Percentiles rank a stretch among this genome's conserved stretches.
These are phyloP conservation scores for Lepiota brunneoincarnata DNA, from an alignment of 768 basidiomycete species.

Conservation along the genomic window DNA sequence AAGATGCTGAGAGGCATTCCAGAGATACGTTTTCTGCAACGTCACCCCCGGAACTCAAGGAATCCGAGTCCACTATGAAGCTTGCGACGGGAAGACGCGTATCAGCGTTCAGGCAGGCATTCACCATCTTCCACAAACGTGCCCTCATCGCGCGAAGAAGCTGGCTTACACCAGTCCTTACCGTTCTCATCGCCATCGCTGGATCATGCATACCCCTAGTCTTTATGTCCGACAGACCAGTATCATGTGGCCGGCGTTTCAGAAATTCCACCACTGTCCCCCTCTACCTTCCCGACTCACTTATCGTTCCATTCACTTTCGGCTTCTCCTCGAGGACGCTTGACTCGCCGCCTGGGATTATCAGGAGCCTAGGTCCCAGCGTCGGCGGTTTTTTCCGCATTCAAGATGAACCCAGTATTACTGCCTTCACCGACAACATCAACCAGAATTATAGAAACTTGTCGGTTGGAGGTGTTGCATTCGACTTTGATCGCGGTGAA, in stretches of 20 bases:
- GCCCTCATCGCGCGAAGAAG: slow-evolving; percentile 58
- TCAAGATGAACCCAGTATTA: slow-evolving; percentile 48
- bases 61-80: slow-evolving; percentile 25
- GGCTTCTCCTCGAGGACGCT: slow-evolving; percentile 36
- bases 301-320: slow-evolving; percentile 29
- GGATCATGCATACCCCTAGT: slow-evolving; percentile 68
- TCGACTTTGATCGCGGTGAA: slow-evolving; percentile 46
- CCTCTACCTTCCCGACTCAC: slow-evolving; percentile 54
- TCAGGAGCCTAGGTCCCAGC: slow-evolving; percentile 42
- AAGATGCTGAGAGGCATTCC: slow-evolving; percentile 19
- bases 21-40: slow-evolving; percentile 16
- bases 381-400: slow-evolving; percentile 31
- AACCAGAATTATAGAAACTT: slow-evolving; percentile 49
- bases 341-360: slow-evolving; percentile 53
- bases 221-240: slow-evolving; percentile 50
- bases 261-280: slow-evolving; percentile 35
- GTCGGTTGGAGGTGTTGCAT: slow-evolving; percentile 66
- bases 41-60: slow-evolving; percentile 18
- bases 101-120: slow-evolving; percentile 60
- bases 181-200: slow-evolving; percentile 51
- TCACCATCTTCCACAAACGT: slow-evolving; percentile 75
- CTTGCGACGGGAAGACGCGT: slow-evolving; percentile 51
- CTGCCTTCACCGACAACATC: slow-evolving; percentile 57
- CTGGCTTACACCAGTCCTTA: slow-evolving; percentile 64
- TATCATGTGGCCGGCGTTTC: slow-evolving; percentile 48